Conservation (phyloP, 2,329 filamentous ascomycete genomes). For the Seiridium unicorne region DNA sequence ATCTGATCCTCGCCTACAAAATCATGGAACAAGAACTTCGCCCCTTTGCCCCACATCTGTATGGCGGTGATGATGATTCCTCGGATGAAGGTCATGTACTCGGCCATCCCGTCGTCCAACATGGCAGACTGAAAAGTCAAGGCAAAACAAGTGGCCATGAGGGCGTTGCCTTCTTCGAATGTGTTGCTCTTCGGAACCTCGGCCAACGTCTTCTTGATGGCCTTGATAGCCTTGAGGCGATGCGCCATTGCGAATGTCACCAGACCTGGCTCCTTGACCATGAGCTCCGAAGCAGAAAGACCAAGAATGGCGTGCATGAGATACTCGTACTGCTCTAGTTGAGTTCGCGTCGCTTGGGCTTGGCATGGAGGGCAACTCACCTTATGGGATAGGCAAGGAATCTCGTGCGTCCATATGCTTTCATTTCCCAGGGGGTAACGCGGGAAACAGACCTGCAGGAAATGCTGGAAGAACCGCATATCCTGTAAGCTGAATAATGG, state of each 20-base stretch:
- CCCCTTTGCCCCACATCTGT: constrained; percentile 50
- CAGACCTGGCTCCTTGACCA: constrained; percentile 48
- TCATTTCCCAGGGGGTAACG: constrained; percentile 65
- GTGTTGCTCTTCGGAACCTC: constrained; percentile 23
- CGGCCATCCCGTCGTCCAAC: constrained; percentile 56
- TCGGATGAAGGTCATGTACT: constrained; percentile 60
- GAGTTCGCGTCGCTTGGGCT: not conserved
- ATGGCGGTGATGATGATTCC: constrained; percentile 54
- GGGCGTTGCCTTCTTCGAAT: constrained; percentile 56
- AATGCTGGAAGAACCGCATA: constrained; percentile 70
- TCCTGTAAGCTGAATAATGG: constrained; percentile 60
- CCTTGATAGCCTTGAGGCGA: constrained; percentile 62
- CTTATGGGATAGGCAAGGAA: constrained; percentile 66
- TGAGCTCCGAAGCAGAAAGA: constrained; percentile 65
- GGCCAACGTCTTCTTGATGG: constrained; percentile 55
- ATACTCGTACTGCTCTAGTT: constrained; percentile 52
- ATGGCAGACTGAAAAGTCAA: constrained; percentile 58
- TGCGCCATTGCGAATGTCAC: constrained; percentile 60
- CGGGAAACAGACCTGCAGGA: constrained; percentile 60
- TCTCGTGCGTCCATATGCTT: constrained; percentile 63
- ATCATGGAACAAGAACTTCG: constrained; percentile 49
- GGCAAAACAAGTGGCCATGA: constrained; percentile 58
- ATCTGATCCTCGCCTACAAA: constrained; percentile 40
- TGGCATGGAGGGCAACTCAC: constrained; percentile 34
- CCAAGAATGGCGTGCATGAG: constrained; percentile 67